These are phyloP conservation scores for Limnanthes douglasii DNA, from an alignment of 345 rosid species.

Conservation along the genomic window DNA sequence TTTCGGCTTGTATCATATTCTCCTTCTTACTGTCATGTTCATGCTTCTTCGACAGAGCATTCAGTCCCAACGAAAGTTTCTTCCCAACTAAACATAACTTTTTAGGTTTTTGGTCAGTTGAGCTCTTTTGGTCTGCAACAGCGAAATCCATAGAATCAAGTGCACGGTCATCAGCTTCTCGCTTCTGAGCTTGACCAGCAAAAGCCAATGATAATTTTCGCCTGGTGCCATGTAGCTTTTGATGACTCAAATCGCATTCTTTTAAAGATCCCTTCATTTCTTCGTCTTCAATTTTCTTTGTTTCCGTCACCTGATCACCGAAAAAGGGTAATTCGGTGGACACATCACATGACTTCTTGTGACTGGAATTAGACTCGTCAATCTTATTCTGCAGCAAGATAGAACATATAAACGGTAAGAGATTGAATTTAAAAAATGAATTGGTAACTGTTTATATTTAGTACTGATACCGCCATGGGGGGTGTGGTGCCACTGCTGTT, in stretches of 20 bases:
- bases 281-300: slow-evolving; percentile 11
- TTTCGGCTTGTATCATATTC: slow-evolving; percentile 5
- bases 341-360: slow-evolving; percentile 10
- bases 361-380: slow-evolving; percentile 12
- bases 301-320: slow-evolving; percentile 5
- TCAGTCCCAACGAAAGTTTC: slow-evolving; percentile 33
- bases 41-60: slow-evolving; percentile 9
- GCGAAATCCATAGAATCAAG: slow-evolving; percentile 8
- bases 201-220: slow-evolving; percentile 21
- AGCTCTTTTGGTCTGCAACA: slow-evolving; percentile 2
- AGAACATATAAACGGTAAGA: not conserved
- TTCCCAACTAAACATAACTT: slow-evolving; percentile 10
- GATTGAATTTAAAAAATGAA: slow-evolving; percentile 16
- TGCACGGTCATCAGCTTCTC: slow-evolving; percentile 9
- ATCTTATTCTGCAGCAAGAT: slow-evolving; percentile 13
- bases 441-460: no score
- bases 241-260: slow-evolving; percentile 2
- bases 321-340: not conserved
- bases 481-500: slow-evolving; percentile 9
- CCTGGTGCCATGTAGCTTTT: slow-evolving; percentile 10
- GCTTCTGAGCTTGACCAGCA: slow-evolving; percentile 14
- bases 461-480: no score
- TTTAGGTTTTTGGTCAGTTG: slow-evolving; percentile 4
- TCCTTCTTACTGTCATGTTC: slow-evolving; percentile 19
- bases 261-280: slow-evolving; percentile 9